A percentile compares a stretch with the other conserved stretches of the same genome.
Conservation (phyloP, 2,329 filamentous ascomycete species). For the Cytospora paraplurivora region DNA sequence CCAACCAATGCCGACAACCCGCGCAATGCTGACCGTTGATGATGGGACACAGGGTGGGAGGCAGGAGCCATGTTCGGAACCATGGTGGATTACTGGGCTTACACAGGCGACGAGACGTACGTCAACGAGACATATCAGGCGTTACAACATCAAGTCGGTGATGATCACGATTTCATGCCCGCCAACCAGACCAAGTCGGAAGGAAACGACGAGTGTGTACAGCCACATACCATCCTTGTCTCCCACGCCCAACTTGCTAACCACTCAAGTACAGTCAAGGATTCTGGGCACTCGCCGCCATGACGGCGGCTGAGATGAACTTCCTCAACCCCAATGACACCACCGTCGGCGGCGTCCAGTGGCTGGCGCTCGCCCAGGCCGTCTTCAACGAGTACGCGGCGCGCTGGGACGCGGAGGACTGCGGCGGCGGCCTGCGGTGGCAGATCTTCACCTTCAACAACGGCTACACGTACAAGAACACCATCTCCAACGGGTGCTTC, state of each 20-base stretch:
- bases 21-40: conserved; percentile 47
- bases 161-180: conserved; percentile 58
- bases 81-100: conserved; percentile 65
- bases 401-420: conserved; percentile 69
- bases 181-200: conserved; percentile 52
- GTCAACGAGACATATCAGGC: conserved; percentile 55
- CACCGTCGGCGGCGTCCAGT: conserved; percentile 56
- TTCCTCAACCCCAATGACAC: conserved; percentile 57
- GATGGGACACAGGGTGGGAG: conserved; percentile 63
- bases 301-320: conserved; percentile 70
- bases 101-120: conserved; percentile 61
- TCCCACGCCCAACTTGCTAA: conserved; percentile 38
- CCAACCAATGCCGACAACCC: conserved; percentile 35
- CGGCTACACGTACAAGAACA: conserved; percentile 61
- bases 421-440: conserved; percentile 76
- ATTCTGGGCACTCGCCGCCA: conserved; percentile 72
- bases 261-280: conserved; percentile 60
- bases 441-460: conserved; percentile 84
- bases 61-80: conserved; percentile 65
- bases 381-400: conserved; percentile 79
- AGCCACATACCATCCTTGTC: conserved; percentile 27
- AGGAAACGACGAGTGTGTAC: conserved; percentile 66
- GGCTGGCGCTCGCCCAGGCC: conserved; percentile 73
- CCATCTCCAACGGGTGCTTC: conserved; percentile 51
- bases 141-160: conserved; percentile 56